Percentiles rank a stretch among this genome's conserved stretches.
Conservation (phyloP, 192 early-diverging fungal species). For the Coemansia brasiliensis region DNA sequence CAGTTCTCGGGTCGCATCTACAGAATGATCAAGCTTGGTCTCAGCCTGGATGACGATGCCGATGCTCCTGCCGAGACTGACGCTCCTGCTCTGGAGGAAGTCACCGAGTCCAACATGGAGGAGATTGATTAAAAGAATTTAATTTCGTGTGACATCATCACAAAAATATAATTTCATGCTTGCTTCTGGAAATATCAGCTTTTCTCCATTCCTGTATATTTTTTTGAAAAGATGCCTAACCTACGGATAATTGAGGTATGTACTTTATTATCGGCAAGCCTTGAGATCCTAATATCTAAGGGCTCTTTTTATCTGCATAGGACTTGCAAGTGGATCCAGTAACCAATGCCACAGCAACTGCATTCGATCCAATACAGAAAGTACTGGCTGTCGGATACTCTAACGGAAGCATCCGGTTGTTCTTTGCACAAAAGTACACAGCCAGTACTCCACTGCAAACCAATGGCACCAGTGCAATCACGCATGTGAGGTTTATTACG, state of each 20-base stretch:
- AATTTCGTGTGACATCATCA: neutral
- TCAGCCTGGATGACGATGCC: slow-evolving; percentile 75
- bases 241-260: slow-evolving; percentile 22
- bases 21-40: slow-evolving; percentile 99
- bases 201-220: neutral
- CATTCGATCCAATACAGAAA: slow-evolving; percentile 35
- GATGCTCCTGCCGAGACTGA: slow-evolving; percentile 47
- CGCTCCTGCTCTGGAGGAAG: slow-evolving; percentile 56
- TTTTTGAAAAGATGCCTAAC: neutral
- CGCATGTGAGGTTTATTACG: slow-evolving; percentile 20
- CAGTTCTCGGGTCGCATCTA: slow-evolving; percentile 93
- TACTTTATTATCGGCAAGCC: neutral
- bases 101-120: slow-evolving; percentile 67
- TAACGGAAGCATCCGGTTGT: slow-evolving; percentile 25
- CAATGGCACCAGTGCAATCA: slow-evolving; percentile 4
- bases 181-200: neutral
- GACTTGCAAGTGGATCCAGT: slow-evolving; percentile 24
- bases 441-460: slow-evolving; percentile 10
- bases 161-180: neutral
- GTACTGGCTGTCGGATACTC: slow-evolving; percentile 28
- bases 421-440: slow-evolving; percentile 11
- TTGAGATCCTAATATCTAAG: too few species aligned
- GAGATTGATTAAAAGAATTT: slow-evolving; percentile 61
- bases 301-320: slow-evolving; percentile 24
- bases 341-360: slow-evolving; percentile 29